Base-by-base conservation (phyloP, 768 basidiomycete genomes). In the Boletus rubroflammeus region DNA sequence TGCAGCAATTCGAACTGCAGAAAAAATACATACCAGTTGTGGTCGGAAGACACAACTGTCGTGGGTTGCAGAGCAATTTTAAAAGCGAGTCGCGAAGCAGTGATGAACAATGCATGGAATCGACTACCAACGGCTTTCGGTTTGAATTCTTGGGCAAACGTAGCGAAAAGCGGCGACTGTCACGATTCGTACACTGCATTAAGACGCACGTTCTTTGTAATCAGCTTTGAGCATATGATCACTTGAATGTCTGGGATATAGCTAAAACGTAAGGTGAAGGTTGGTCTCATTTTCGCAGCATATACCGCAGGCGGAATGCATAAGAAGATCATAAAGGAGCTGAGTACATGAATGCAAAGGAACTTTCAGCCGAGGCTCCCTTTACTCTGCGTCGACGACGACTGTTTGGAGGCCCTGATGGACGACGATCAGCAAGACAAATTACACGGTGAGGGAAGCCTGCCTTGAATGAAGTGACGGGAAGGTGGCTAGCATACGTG, bases 401-500 rank as follows among this genome's bases (percentile, higher is more conserved):
- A 80, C 77, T 49, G 90, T 94, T 81, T 93, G 82, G 56, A 95
- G 88, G 62, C 87, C 86, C 93, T 95, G 64, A 55, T 39, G 38
- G 29, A 25, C 47, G 2, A 47, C 17, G 50, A 38, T 56, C 47
- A 62, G 56, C 51, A 41, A 59, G 36, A 36, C 10, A 47, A 21
- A 19, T 28, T 28, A 6, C 5, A 49, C 8, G 26, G 14, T 31
- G n/a, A 53, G 11, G 28, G 13, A 41, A 31, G 68, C 85, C 56
- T 54, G 87, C 94, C 87, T 96, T 95, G 87, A 93, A 93, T 42
- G 85, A 75, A 8, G 73, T 66, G 42, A 92, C 90, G 43, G 84
- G 78, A 52, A 97, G 86, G 69, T 90, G 82, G 55, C 83, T 83
- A 59, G 90, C 94, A 71, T 93, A 92, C 29, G 91, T 95, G 81